A percentile compares a stretch with the other conserved stretches of the same genome.
Evolutionary conservation across 2,329 filamentous ascomycete genomes (phyloP).

Genomic region (Neonectria sp.): DNA sequence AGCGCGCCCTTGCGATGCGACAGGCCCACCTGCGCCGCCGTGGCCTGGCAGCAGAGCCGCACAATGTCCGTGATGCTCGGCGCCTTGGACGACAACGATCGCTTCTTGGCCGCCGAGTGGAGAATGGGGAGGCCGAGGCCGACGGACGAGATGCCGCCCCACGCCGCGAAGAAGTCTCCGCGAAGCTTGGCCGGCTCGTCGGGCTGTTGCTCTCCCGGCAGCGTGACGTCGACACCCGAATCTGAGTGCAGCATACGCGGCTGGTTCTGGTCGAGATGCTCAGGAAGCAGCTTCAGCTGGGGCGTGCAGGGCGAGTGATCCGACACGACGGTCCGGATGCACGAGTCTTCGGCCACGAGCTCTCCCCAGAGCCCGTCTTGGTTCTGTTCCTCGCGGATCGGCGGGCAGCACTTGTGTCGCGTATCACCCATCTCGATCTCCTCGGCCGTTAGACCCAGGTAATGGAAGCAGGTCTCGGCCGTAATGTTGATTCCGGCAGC

Average conservation of each 20-base stretch:
- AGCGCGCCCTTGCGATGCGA: slow-evolving; percentile 83
- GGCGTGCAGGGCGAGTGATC: slow-evolving; percentile 98
- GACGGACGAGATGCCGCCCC: slow-evolving; percentile 96
- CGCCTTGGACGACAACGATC: slow-evolving; percentile 64
- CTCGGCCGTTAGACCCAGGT: slow-evolving; percentile 88
- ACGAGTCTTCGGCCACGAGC: slow-evolving; percentile 77
- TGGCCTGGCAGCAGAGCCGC: slow-evolving; percentile 87
- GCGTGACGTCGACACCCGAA: slow-evolving; percentile 67
- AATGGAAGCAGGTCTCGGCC: slow-evolving; percentile 96
- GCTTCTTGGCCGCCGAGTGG: slow-evolving; percentile 80
- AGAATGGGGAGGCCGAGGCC: slow-evolving; percentile 93
- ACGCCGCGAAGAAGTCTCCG: slow-evolving; percentile 95
- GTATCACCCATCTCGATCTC: slow-evolving; percentile 88
- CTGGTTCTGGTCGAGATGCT: slow-evolving; percentile 64
- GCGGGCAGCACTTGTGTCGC: slow-evolving; percentile 94
- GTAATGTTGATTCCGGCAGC: slow-evolving; percentile 85
- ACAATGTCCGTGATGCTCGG: slow-evolving; percentile 83
- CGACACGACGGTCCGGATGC: slow-evolving; percentile 92
- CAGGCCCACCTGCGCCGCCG: slow-evolving; percentile 89
- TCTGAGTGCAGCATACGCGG: slow-evolving; percentile 64
- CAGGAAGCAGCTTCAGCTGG: slow-evolving; percentile 89
- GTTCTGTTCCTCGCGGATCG: slow-evolving; percentile 86
- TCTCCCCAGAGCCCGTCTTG: slow-evolving; percentile 92
- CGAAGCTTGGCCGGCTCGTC: slow-evolving; percentile 54
- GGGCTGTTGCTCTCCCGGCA: slow-evolving; percentile 44